Conservation (phyloP, 2,329 filamentous ascomycete species). For the Claviceps sp. region DNA sequence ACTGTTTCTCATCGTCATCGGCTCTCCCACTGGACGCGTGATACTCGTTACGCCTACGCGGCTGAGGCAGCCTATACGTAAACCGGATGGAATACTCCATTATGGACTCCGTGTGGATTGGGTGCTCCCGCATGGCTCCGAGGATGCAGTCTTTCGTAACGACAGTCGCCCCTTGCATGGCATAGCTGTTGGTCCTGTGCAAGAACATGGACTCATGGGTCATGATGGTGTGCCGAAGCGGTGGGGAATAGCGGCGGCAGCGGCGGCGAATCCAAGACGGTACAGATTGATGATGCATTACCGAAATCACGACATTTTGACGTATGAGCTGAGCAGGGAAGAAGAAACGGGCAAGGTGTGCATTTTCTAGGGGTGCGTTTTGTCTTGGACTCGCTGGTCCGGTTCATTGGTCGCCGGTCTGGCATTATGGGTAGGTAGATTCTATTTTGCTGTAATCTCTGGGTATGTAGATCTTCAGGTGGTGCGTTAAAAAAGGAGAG, state of each 20-base stretch:
- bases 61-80: constrained; percentile 13
- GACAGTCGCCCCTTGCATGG: constrained; percentile 45
- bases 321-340: constrained; percentile 49
- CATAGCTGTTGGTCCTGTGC: constrained; percentile 53
- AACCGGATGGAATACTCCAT: constrained; percentile 13
- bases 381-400: no score
- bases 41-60: constrained; percentile 43
- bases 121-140: constrained; percentile 31
- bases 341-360: constrained; percentile 21
- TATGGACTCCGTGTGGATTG: constrained; percentile 40
- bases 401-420: no score
- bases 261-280: constrained; percentile 24
- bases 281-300: constrained; percentile 63
- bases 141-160: constrained; percentile 31
- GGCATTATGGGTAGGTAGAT: no score
- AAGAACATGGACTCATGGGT: constrained; percentile 22
- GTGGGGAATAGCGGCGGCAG: constrained; percentile 5
- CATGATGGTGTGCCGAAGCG: constrained; percentile 5
- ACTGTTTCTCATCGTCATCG: constrained; percentile 53
- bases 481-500: no score
- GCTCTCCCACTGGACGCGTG: constrained; percentile 52
- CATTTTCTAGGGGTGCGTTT: constrained; percentile 17
- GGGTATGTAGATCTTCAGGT: no score
- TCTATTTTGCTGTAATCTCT: no score
- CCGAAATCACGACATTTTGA: constrained; percentile 53